Evolutionary conservation across 129 eudicot genomes (phyloP).

Genomic region (Helichrysum umbraculigerum): DNA sequence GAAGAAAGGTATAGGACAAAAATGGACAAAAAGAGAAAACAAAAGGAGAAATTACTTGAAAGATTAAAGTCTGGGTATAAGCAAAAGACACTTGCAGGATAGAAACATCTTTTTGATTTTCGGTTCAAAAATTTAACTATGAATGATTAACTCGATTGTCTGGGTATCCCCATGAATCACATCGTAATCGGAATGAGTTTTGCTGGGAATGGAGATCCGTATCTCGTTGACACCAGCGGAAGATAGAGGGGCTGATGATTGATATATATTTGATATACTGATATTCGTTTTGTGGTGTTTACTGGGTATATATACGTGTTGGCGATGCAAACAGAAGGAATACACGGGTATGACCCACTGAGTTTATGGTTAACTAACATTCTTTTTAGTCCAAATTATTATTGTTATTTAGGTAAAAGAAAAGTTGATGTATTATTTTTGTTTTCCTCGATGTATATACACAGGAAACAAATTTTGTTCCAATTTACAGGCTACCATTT

Average conservation of each 20-base stretch:
- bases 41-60: constrained; percentile 72
- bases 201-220: constrained; percentile 25
- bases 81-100: constrained; percentile 81
- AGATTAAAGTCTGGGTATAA: constrained; percentile 71
- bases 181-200: not conserved
- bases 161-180: constrained; percentile 13
- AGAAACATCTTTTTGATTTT: constrained; percentile 24
- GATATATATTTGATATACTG: constrained; percentile 15
- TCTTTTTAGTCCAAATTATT: constrained; percentile 14
- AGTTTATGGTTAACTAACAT: not conserved
- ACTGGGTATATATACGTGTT: constrained; percentile 20
- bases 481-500: constrained; percentile 9
- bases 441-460: constrained; percentile 27
- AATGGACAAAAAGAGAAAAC: constrained; percentile 96
- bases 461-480: constrained; percentile 20
- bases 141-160: constrained; percentile 4
- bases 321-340: constrained; percentile 30
- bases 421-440: constrained; percentile 16
- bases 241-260: constrained; percentile 10
- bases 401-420: constrained; percentile 29
- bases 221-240: not conserved
- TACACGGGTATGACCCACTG: constrained; percentile 22
- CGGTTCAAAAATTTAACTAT: constrained; percentile 15
- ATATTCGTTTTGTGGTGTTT: constrained; percentile 9
- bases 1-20: constrained; percentile 85